Conservation (phyloP, 1,284 basidiomycete species). For the Chondrostereum purpureum region DNA sequence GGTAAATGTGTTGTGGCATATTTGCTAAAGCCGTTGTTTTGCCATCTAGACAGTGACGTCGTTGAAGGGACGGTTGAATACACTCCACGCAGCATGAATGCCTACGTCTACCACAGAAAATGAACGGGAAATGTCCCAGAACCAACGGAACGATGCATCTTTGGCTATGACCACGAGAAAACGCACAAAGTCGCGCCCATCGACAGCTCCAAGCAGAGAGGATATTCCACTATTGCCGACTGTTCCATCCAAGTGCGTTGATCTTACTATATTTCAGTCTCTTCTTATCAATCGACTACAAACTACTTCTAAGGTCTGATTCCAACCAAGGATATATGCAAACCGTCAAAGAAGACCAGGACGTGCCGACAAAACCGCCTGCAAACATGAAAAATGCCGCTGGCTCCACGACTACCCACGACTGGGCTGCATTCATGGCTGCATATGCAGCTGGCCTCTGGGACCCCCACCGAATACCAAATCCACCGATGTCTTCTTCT, state of each 20-base stretch:
- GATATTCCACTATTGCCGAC: constrained; percentile 10
- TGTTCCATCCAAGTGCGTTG: constrained; percentile 2
- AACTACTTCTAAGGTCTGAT: no score
- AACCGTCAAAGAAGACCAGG: constrained; percentile 12
- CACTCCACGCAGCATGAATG: background rate
- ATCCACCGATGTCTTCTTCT: constrained; percentile 39
- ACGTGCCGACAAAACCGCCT: constrained; percentile 3
- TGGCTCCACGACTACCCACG: constrained; percentile 25
- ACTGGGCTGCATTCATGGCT: constrained; percentile 73
- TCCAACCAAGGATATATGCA: constrained; percentile 9
- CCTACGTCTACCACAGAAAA: background rate
- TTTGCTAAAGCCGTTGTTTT: no score
- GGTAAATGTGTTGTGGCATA: background rate
- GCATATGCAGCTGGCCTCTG: constrained; percentile 75
- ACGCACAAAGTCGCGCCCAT: constrained; percentile 13
- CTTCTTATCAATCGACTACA: no score
- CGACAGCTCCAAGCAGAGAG: constrained; percentile 14
- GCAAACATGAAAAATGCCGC: background rate
- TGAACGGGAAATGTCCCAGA: background rate
- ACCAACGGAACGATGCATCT: background rate
- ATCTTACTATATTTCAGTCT: background rate
- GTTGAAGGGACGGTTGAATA: background rate
- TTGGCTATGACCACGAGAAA: constrained; percentile 1
- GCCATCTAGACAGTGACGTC: background rate
- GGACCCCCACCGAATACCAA: constrained; percentile 74